These are phyloP conservation scores for Tulasnella sp. DNA, from an alignment of 768 basidiomycete species.

Conservation along the genomic window DNA sequence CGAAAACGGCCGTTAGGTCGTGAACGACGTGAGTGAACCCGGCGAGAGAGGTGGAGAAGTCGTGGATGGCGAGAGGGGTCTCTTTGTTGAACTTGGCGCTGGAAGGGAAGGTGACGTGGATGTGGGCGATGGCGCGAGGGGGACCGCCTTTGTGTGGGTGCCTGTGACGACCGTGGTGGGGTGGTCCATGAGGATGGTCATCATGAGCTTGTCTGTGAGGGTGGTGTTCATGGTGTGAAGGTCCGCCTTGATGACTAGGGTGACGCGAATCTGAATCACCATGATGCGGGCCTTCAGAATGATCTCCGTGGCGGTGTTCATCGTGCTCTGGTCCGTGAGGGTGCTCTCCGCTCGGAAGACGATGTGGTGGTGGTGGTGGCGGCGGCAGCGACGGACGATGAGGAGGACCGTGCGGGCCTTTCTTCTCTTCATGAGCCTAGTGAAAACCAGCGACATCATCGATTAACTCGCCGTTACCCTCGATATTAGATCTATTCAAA, in stretches of 20 bases:
- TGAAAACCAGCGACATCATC: background rate
- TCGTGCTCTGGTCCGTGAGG: background rate
- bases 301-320: background rate
- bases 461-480: background rate
- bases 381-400: too few relatives aligned
- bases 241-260: background rate
- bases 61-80: background rate
- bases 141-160: background rate
- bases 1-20: background rate
- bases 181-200: background rate
- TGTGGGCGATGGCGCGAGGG: background rate
- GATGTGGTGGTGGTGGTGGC: background rate
- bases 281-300: background rate
- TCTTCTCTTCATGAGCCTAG: too few relatives aligned
- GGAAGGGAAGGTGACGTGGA: background rate
- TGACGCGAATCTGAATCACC: background rate
- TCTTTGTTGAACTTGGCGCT: background rate
- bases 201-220: background rate
- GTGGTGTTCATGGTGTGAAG: too few relatives aligned
- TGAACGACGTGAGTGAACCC: background rate
- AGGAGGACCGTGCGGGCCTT: too few relatives aligned
- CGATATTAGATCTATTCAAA: background rate
- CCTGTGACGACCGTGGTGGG: background rate
- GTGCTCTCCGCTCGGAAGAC: background rate
- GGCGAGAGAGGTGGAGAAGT: conserved; percentile 1